These are phyloP conservation scores for Nothophaeocryptopus gaeumannii DNA, from an alignment of 2,329 filamentous ascomycete genomes.

Conservation along the genomic window DNA sequence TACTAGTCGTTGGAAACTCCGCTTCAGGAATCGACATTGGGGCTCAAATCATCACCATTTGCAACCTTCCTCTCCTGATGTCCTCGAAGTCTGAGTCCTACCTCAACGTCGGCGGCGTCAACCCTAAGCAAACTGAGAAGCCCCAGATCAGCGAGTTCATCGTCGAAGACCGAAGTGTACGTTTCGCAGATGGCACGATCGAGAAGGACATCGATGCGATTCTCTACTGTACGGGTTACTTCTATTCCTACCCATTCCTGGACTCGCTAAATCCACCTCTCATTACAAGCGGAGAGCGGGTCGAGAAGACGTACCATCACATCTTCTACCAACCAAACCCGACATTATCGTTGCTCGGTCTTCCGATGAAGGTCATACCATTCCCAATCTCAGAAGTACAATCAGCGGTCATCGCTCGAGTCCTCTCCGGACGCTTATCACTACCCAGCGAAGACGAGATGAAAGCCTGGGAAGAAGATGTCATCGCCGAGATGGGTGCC, in stretches of 20 bases:
- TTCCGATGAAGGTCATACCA: constrained; percentile 83
- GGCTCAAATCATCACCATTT: constrained; percentile 65
- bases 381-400: constrained; percentile 80
- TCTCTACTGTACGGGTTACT: constrained; percentile 85
- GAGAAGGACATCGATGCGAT: constrained; percentile 70
- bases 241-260: constrained; percentile 78
- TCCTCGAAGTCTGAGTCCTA: constrained; percentile 55
- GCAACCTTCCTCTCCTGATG: constrained; percentile 61
- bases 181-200: constrained; percentile 63
- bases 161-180: constrained; percentile 58
- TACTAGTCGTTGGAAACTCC: constrained; percentile 79
- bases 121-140: constrained; percentile 56
- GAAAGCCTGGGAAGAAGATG: constrained; percentile 61
- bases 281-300: constrained; percentile 66
- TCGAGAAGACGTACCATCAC: constrained; percentile 74
- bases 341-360: constrained; percentile 71
- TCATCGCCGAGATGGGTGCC: constrained; percentile 40
- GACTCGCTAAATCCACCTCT: constrained; percentile 52
- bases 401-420: constrained; percentile 69
- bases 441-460: constrained; percentile 66
- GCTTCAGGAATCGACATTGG: constrained; percentile 84
- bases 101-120: constrained; percentile 37
- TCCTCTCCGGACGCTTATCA: constrained; percentile 68
- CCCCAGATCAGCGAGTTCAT: constrained; percentile 55
- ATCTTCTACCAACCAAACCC: constrained; percentile 73